Base-by-base conservation (phyloP, 768 basidiomycete genomes). In the Cystoderma amianthinum region DNA sequence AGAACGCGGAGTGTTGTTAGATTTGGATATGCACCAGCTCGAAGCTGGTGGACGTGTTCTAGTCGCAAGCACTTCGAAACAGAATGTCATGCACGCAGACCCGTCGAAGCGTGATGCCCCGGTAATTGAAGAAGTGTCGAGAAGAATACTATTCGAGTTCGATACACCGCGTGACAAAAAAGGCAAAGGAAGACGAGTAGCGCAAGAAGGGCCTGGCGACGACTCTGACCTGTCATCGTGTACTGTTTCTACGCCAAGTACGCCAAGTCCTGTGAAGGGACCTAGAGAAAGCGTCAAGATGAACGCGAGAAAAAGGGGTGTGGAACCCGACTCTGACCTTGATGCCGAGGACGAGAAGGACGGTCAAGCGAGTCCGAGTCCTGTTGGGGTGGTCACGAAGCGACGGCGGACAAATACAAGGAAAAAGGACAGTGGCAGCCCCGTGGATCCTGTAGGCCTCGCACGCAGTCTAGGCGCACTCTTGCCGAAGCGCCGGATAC, bases 361-460 rank as follows among this genome's bases (percentile, higher is more conserved):
- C 7, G 25, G 25, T 28, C 7, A n/a, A 7, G 25, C n/a, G 7
- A 28, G 7, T n/a, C n/a, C 25, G 25, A 28, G n/a, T 28, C 7
- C n/a, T 7, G n/a, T 7, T 7, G 25, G 25, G 7, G 34, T 7
- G 6, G 34, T 36, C 7, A 36, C 34, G n/a, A 36, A 36, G 18
- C 34, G 39, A 40, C 13, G 39, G 6, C 5, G 25, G 19, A 30
- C 11, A 5, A 13, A 7, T 15, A 11, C 15, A 11, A 18, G 11
- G 30, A 40, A 16, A 22, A 18, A 24, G 19, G 37, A 38, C 10
- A 19, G 21, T n/a, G 21, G 17, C 7, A 38, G 37, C 13, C 18
- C 39, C 23, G 22, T 40, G n/a, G 39, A 40, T 40, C 23, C 39
- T 13, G 39, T 28, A n/a, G 25, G 23, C n/a, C 19, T 40, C 9